Percentiles rank a stretch among this genome's conserved stretches.
phyloP scores from a whole-genome alignment of 108 stramenopile species.

The Pseudonitzschia pungens region DNA sequence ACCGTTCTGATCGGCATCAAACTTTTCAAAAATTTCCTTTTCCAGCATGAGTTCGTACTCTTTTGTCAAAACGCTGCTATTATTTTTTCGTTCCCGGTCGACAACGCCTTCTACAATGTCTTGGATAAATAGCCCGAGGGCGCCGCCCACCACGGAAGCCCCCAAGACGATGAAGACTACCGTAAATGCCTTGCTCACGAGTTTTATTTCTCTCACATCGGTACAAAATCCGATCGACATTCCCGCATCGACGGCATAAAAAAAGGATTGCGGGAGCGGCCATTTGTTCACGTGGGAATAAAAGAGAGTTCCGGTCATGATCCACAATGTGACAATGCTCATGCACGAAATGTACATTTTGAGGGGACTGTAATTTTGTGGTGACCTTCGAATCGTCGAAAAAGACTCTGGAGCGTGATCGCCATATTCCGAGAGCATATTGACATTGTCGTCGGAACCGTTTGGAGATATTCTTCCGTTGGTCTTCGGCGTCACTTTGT shows the following conservation, averaged over 20 bases:
- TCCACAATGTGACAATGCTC: slow-evolving; percentile 47
- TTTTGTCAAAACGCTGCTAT: background rate
- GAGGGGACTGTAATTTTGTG: slow-evolving; percentile 33
- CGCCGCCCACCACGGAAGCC: slow-evolving; percentile 67
- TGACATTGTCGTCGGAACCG: background rate
- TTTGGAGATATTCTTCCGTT: background rate
- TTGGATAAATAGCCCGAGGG: slow-evolving; percentile 61
- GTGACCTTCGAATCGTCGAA: background rate
- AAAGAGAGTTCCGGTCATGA: slow-evolving; percentile 57
- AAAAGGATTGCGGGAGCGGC: slow-evolving; percentile 68
- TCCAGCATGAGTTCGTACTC: slow-evolving; percentile 53
- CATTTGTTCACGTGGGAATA: slow-evolving; percentile 67
- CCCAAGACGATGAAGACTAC: slow-evolving; percentile 65
- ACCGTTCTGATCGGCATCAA: slow-evolving; percentile 27
- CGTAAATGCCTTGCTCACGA: slow-evolving; percentile 63
- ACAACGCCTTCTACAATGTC: slow-evolving; percentile 52
- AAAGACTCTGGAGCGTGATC: background rate
- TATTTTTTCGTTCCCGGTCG: slow-evolving; percentile 6
- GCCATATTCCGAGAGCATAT: background rate
- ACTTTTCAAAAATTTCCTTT: slow-evolving; percentile 44
- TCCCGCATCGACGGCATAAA: slow-evolving; percentile 78
- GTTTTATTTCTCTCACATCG: slow-evolving; percentile 59
- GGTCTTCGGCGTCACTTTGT: background rate
- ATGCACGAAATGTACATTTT: slow-evolving; percentile 43
- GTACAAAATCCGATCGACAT: slow-evolving; percentile 86